phyloP scores from a whole-genome alignment of 2,329 filamentous ascomycete species.

The Sporothrix brasiliensis region DNA sequence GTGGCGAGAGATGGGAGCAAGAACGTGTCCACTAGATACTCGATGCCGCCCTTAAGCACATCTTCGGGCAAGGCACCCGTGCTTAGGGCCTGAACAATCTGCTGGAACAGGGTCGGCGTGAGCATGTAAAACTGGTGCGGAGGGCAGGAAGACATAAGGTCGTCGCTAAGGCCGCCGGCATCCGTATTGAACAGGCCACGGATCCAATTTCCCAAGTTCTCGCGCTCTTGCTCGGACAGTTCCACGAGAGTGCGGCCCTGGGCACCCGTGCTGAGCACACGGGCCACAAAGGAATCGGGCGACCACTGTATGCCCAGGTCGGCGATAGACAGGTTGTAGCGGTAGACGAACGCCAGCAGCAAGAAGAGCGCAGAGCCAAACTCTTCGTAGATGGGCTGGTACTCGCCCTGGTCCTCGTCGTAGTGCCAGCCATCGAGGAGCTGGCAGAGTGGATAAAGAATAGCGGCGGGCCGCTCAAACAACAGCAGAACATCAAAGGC shows the following conservation, averaged over 20 bases:
- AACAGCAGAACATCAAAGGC: slow-evolving; percentile 75
- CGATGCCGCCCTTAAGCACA: slow-evolving; percentile 71
- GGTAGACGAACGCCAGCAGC: slow-evolving; percentile 72
- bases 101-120: slow-evolving; percentile 74
- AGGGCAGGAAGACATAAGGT: slow-evolving; percentile 78
- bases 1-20: slow-evolving; percentile 76
- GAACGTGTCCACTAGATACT: slow-evolving; percentile 80
- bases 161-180: slow-evolving; percentile 72
- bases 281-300: slow-evolving; percentile 68
- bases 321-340: slow-evolving; percentile 66
- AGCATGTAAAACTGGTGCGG: slow-evolving; percentile 82
- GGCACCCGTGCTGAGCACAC: slow-evolving; percentile 64
- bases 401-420: slow-evolving; percentile 78
- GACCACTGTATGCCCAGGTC: slow-evolving; percentile 63
- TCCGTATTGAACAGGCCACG: slow-evolving; percentile 76
- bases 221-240: slow-evolving; percentile 65
- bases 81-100: slow-evolving; percentile 72
- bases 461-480: slow-evolving; percentile 69
- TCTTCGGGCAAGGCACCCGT: slow-evolving; percentile 68
- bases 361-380: slow-evolving; percentile 77
- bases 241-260: slow-evolving; percentile 61
- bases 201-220: slow-evolving; percentile 73
- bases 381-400: slow-evolving; percentile 84
- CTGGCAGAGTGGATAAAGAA: slow-evolving; percentile 73
- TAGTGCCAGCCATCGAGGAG: slow-evolving; percentile 79